Evolutionary conservation across 768 basidiomycete species (phyloP).

Genomic region (Hypholoma fasciculare): DNA sequence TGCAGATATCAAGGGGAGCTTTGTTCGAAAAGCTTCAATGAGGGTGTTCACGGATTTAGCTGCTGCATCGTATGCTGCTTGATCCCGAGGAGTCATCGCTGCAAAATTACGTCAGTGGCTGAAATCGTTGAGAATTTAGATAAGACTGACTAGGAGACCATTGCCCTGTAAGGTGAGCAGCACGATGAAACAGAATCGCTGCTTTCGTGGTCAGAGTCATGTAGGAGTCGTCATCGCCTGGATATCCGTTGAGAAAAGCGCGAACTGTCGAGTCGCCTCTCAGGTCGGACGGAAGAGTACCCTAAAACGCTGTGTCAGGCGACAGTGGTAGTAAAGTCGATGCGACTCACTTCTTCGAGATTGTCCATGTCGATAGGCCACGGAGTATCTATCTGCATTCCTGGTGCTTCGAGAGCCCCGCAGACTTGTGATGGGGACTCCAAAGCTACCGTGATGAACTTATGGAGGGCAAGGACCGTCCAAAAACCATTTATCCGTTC

Average conservation of each 20-base stretch:
- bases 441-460: slow-evolving; percentile 52
- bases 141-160: slow-evolving; percentile 39
- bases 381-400: slow-evolving; percentile 51
- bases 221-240: slow-evolving; percentile 33
- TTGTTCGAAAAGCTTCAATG: slow-evolving; percentile 39
- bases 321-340: slow-evolving; percentile 1
- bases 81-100: slow-evolving; percentile 45
- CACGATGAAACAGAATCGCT: slow-evolving; percentile 57
- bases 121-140: not conserved
- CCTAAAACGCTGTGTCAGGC: slow-evolving; percentile 30
- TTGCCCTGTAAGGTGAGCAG: slow-evolving; percentile 52
- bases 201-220: slow-evolving; percentile 53
- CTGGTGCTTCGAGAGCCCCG: slow-evolving; percentile 51
- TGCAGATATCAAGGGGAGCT: slow-evolving; percentile 32
- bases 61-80: slow-evolving; percentile 39
- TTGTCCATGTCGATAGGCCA: slow-evolving; percentile 47
- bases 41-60: slow-evolving; percentile 47
- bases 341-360: slow-evolving; percentile 33
- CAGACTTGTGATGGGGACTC: slow-evolving; percentile 55
- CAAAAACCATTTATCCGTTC: slow-evolving; percentile 71
- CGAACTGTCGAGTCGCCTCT: slow-evolving; percentile 49
- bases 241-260: slow-evolving; percentile 43
- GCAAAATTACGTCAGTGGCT: slow-evolving; percentile 7
- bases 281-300: slow-evolving; percentile 41
- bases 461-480: slow-evolving; percentile 60